These are phyloP conservation scores for Linderniella brevidens DNA, from an alignment of 257 asterid species.

Conservation along the genomic window DNA sequence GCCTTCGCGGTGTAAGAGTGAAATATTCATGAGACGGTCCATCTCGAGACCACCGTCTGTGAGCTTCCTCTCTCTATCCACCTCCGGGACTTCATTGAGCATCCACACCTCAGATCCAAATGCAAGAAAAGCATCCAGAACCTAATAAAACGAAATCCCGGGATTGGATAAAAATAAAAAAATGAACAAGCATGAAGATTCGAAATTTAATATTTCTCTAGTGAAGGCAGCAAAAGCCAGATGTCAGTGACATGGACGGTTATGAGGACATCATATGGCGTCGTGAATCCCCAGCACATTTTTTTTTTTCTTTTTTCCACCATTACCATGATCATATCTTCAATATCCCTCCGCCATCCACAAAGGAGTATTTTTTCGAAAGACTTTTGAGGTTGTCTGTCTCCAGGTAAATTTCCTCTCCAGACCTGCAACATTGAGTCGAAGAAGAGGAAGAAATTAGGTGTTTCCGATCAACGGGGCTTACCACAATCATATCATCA, in stretches of 20 bases:
- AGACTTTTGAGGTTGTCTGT: conserved; percentile 39
- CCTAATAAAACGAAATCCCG: conserved; percentile 21
- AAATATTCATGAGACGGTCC: conserved; percentile 46
- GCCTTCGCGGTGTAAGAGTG: conserved; percentile 73
- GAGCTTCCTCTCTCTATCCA: conserved; percentile 61
- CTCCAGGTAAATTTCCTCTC: conserved; percentile 59
- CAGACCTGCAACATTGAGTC: conserved; percentile 68
- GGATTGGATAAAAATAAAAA: conserved; percentile 4
- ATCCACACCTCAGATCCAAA: conserved; percentile 77
- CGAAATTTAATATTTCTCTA: conserved; percentile 13
- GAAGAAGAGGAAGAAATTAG: conserved; percentile 60
- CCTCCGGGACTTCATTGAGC: conserved; percentile 80
- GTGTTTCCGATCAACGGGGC: conserved; percentile 38
- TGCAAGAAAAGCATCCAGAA: conserved; percentile 79
- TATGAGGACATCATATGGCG: conserved; percentile 12
- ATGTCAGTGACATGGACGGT: conserved; percentile 10
- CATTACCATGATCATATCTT: conserved; percentile 84
- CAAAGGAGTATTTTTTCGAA: conserved; percentile 78
- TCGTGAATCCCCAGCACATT: too few relatives aligned
- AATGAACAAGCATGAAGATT: conserved; percentile 7
- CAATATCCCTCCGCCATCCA: conserved; percentile 95
- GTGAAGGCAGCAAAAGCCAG: conserved; percentile 11
- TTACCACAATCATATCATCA: conserved; percentile 99
- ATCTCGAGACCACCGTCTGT: conserved; percentile 73
- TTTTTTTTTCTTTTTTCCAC: conserved; percentile 14